Base-by-base conservation (phyloP, 148 eudicot species). In the Simmondsia chinensis region DNA sequence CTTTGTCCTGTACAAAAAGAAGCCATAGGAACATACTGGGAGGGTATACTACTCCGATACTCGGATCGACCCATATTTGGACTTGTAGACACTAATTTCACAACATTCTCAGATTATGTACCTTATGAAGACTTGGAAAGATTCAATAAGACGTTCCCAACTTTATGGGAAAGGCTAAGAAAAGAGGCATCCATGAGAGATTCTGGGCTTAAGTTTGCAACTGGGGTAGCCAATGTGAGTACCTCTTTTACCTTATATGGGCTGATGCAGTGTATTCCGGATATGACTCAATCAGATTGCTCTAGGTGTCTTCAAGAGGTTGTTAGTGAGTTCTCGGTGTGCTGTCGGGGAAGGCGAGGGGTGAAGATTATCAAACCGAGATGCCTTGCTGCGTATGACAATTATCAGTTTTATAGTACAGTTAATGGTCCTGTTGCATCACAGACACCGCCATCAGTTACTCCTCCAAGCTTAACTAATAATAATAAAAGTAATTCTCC, bases 201-300 rank as follows among this genome's bases (percentile, higher is more conserved):
- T 13, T 23, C 67, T 2, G 9, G 10, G 0, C 46, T 37, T 20
- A 61, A 61, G 32, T 63, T 45, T 11, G 68, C 63, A 0, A 20
- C 59, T 0, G 63, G 34, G 36, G 31, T 5, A 6, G 30, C 31
- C 2, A 25, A 26, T 5, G 9, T 50, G 20, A 24, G 22, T 12
- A 16, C 7, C 6, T 36, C 26, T 23, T 5, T 5, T 6, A 48
- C 31, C 2, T 33, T 56, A 33, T 50, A 56, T 34, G 56, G 22
- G 35, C 42, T 64, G 14, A 48, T 63, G 56, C 61, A 63, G 44
- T 55, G 68, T 15, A 56, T 44, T 6, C 68, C 68, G 9, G 54
- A 49, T 17, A 29, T 64, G 17, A 33, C 57, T 6, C 23, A 10
- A 25, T 2, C 14, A 31, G 42, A 56, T 6, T 64, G 69, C 32